phyloP scores from a whole-genome alignment of 2,329 filamentous ascomycete genomes.

The Fusarium lateritium region DNA sequence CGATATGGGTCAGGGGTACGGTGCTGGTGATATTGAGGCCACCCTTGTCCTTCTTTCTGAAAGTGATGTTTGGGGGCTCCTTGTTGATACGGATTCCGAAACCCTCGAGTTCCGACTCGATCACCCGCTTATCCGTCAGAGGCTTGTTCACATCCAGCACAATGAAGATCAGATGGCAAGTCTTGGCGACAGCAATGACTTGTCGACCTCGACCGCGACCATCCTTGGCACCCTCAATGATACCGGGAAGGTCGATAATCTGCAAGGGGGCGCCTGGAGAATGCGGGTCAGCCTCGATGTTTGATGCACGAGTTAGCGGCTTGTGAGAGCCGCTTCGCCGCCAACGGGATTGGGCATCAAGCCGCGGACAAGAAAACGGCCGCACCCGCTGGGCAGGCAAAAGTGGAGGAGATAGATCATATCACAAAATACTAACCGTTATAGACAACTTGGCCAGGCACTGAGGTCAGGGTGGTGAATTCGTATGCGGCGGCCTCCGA shows the following conservation, averaged over 20 bases:
- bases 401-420: conserved; percentile 7
- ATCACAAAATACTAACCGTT: conserved; percentile 72
- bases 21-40: conserved; percentile 97
- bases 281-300: conserved; percentile 40
- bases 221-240: conserved; percentile 98
- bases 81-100: conserved; percentile 99
- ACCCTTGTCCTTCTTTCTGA: conserved; percentile 99
- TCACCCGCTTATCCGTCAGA: conserved; percentile 94
- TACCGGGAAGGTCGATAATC: conserved; percentile 98
- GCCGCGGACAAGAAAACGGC: conserved; percentile 19
- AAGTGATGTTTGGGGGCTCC: conserved; percentile 96
- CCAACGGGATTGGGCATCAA: conserved; percentile 38
- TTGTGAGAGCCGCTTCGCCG: conserved; percentile 12
- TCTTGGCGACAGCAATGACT: conserved; percentile 99
- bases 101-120: conserved; percentile 94
- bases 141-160: conserved; percentile 99
- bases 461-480: conserved; percentile 97
- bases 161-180: conserved; percentile 98
- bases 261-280: conserved; percentile 86
- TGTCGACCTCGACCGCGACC: conserved; percentile 97
- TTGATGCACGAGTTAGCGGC: conserved; percentile 18
- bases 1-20: conserved; percentile 90
- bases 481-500: conserved; percentile 98
- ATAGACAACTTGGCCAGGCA: conserved; percentile 95
- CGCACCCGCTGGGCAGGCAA: conserved; percentile 20